Evolutionary conservation across 2,329 filamentous ascomycete species (phyloP), one percentile per base, ranked within the genome.

Genomic region (Xylaria sp.): DNA sequence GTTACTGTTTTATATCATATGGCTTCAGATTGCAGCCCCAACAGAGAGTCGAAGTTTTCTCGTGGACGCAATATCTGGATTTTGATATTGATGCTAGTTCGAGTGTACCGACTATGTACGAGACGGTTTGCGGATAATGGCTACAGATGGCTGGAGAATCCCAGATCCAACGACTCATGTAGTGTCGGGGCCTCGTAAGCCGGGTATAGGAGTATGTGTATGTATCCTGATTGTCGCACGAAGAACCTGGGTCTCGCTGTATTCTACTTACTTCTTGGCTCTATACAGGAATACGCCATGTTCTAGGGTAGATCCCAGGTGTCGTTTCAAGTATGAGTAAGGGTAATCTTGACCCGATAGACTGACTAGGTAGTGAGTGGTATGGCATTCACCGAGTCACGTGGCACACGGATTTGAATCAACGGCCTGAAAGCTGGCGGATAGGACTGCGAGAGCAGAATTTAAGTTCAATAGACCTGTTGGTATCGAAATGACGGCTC

Each of bases 401-500:
- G 40, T 44, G 40, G 40, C 23, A 27, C 13, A 5, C 18, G n/a
- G 18, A 54, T 54, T n/a, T 54, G 4, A 12, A 35, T 21, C 12
- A 18, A 10, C 12, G 51, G 29, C 27, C 29, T 54, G 27, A 37
- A 50, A 21, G 16, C 21, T 35, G 21, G 8, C 23, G 23, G 32
- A 54, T 37, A 62, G 12, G 9, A 27, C 10, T 5, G 40, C 21
- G 47, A 35, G 18, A 29, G 27, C 32, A 16, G 8, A 10, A 37
- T 29, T 63, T 57, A 40, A 63, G 53, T 63, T 63, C 53, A 40
- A 63, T 50, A 63, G 29, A 25, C 32, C 21, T 48, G 9, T 48
- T 23, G 16, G 27, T 32, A 29, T 40, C 53, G 16, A 32, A 42
- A 21, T 18, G 16, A 40, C 21, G 10, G 21, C 16, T 27, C 53